Evolutionary conservation across 2,329 filamentous ascomycete species (phyloP).

Genomic region (Chaetomium strumarium): DNA sequence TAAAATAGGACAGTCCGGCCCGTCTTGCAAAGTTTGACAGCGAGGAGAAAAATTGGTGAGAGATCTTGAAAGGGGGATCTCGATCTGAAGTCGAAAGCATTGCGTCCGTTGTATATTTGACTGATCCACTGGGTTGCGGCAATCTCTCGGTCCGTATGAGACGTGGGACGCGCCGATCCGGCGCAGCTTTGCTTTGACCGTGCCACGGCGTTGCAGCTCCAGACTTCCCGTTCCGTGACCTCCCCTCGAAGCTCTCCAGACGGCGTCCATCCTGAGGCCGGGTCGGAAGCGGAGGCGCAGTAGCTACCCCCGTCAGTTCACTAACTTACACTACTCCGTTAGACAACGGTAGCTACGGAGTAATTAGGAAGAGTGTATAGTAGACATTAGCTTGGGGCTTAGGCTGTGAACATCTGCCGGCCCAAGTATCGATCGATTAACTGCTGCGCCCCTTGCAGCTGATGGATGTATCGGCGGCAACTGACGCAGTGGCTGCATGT

Average conservation of each 20-base stretch:
- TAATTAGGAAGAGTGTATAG: too few species aligned
- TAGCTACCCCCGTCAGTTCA: background rate
- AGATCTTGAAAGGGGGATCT: too few species aligned
- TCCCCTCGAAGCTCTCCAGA: background rate
- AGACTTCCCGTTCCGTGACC: background rate
- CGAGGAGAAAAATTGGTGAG: too few species aligned
- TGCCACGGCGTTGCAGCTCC: background rate
- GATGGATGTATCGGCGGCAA: slow-evolving; percentile 3
- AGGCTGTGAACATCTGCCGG: too few species aligned
- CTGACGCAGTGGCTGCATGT: background rate
- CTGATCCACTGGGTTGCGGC: too few species aligned
- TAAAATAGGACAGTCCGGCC: too few species aligned
- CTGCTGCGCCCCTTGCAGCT: slow-evolving; percentile 11
- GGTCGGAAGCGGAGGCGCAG: background rate
- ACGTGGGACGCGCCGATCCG: background rate
- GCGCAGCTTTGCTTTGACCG: background rate
- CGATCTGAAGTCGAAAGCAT: too few species aligned
- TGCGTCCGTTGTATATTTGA: background rate
- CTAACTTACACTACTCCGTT: too few species aligned
- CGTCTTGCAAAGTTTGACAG: too few species aligned
- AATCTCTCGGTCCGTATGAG: background rate
- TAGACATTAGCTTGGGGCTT: too few species aligned
- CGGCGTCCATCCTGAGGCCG: background rate
- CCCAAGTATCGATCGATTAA: too few species aligned
- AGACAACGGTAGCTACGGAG: background rate